These are phyloP conservation scores for Penicillium chermesinum DNA, from an alignment of 495 filamentous ascomycete species.

Conservation along the genomic window DNA sequence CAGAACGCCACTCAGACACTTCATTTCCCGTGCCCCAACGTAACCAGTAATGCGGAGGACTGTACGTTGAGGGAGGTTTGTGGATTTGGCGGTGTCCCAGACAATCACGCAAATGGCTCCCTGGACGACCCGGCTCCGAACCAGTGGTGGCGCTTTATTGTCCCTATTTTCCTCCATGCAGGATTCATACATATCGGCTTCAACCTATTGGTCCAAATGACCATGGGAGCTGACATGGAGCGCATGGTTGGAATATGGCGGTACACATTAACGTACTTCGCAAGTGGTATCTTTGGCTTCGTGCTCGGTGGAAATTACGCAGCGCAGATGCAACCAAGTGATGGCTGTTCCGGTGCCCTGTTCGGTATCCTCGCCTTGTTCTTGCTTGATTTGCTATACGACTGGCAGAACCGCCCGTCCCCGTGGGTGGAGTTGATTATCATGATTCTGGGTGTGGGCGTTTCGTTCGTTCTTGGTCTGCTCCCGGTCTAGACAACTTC, in stretches of 20 bases:
- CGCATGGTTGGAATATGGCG: conserved; percentile 76
- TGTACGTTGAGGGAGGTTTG: conserved; percentile 77
- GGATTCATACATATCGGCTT: conserved; percentile 92
- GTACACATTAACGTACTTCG: conserved; percentile 83
- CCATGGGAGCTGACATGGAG: conserved; percentile 87
- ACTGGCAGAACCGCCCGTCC: conserved; percentile 69
- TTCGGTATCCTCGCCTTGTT: conserved; percentile 88
- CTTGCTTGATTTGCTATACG: conserved; percentile 86
- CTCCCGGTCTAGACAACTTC: conserved; percentile 97
- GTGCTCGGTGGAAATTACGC: conserved; percentile 94
- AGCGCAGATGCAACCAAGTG: conserved; percentile 69
- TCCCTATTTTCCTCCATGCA: conserved; percentile 91
- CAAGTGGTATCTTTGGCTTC: conserved; percentile 91
- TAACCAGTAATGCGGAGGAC: conserved; percentile 51
- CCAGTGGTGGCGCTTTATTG: conserved; percentile 96
- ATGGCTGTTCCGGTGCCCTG: conserved; percentile 80
- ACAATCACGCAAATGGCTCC: conserved; percentile 42
- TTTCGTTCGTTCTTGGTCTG: conserved; percentile 89
- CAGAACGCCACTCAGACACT: conserved; percentile 51
- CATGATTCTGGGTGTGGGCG: conserved; percentile 74
- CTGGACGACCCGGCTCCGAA: conserved; percentile 58
- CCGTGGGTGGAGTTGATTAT: conserved; percentile 79
- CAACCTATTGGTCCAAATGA: conserved; percentile 87
- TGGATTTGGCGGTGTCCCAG: conserved; percentile 69
- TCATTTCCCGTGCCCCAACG: conserved; percentile 70